Percentiles rank a stretch among this genome's conserved stretches.
These are phyloP conservation scores for Colletotrichum sp. DNA, from an alignment of 2,329 filamentous ascomycete genomes.

Conservation along the genomic window DNA sequence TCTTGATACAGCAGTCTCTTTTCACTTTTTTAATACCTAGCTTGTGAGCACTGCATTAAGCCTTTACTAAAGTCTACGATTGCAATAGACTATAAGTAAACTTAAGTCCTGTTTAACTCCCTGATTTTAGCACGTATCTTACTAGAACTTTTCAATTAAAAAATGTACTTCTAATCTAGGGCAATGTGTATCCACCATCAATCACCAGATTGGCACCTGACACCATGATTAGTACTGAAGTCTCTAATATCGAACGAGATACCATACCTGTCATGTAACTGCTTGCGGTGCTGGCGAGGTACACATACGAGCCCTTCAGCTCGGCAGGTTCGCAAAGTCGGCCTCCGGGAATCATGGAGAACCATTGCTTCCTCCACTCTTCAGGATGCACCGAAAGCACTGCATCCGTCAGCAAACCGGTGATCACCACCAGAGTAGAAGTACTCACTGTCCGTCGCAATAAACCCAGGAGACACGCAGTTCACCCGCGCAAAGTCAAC, in stretches of 20 bases:
- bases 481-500: slow-evolving; percentile 58
- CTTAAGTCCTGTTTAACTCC: neutral
- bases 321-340: slow-evolving; percentile 19
- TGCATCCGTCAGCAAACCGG: neutral
- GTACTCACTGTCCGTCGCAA: slow-evolving; percentile 12
- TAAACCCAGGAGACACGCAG: slow-evolving; percentile 17
- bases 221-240: neutral
- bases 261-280: slow-evolving; percentile 41
- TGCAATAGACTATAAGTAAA: accelerated
- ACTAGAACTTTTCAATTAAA: neutral
- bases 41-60: too few species aligned
- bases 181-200: slow-evolving; percentile 61
- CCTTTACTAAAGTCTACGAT: too few species aligned
- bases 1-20: too few species aligned
- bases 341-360: slow-evolving; percentile 12
- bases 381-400: slow-evolving; percentile 46
- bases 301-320: slow-evolving; percentile 63
- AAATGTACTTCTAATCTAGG: slow-evolving; percentile 37
- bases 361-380: slow-evolving; percentile 54
- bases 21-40: too few species aligned
- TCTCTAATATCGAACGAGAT: neutral
- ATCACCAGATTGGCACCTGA: slow-evolving; percentile 49
- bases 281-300: slow-evolving; percentile 40
- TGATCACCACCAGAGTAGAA: too few species aligned
- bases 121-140: neutral